A percentile compares a stretch with the other conserved stretches of the same genome.
Conservation (phyloP, 225 moss, liverwort and hornwort genomes). For the Marchantia paleacea region DNA sequence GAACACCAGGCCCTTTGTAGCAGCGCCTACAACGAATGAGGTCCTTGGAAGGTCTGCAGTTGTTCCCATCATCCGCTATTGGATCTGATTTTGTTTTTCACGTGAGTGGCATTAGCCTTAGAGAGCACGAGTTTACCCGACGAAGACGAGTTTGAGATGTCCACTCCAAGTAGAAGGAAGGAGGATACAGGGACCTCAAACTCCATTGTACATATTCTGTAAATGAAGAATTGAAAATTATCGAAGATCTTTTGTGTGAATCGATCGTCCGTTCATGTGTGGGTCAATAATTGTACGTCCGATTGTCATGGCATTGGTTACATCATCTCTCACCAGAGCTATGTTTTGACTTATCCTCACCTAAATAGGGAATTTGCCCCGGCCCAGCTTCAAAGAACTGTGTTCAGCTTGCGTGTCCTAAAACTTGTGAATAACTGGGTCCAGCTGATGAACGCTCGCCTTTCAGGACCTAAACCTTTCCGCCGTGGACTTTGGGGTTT, state of each 20-base stretch:
- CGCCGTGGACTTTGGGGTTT: neutral
- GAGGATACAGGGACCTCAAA: neutral
- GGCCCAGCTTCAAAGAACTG: too few species aligned
- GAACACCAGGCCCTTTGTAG: conserved; percentile 1
- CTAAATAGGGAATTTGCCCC: too few species aligned
- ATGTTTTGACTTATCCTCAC: too few species aligned
- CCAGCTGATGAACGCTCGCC: neutral
- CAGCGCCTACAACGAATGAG: neutral
- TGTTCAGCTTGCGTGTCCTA: too few species aligned
- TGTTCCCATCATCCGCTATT: neutral
- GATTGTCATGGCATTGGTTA: too few species aligned
- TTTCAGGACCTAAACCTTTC: neutral
- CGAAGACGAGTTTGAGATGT: too few species aligned
- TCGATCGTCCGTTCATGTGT: neutral
- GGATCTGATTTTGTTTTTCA: neutral
- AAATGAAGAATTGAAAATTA: neutral
- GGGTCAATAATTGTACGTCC: too few species aligned
- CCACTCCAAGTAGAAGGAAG: neutral
- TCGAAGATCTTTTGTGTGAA: neutral
- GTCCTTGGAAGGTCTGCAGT: neutral
- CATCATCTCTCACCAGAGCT: too few species aligned
- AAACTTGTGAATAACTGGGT: too few species aligned
- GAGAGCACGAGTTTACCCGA: too few species aligned
- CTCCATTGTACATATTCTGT: neutral
- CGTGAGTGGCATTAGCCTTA: too few species aligned